These are phyloP conservation scores for Tricholoma furcatifolium DNA, from an alignment of 768 basidiomycete species.

Conservation along the genomic window DNA sequence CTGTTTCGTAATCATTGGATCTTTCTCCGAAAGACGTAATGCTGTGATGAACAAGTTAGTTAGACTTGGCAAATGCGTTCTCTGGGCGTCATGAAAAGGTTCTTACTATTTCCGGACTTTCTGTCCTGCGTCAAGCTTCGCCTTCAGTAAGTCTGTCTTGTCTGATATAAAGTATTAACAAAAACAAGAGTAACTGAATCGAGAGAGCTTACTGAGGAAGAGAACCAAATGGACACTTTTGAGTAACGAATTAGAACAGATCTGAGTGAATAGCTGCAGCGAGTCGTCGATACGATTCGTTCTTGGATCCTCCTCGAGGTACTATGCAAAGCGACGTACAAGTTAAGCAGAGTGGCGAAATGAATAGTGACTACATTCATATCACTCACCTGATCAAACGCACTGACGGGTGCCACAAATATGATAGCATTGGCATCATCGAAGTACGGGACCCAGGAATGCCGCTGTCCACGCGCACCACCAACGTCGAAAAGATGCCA, in stretches of 20 bases:
- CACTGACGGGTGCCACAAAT: slow-evolving; percentile 76
- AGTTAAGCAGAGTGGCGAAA: not conserved
- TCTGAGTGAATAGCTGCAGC: slow-evolving; percentile 82
- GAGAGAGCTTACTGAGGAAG: slow-evolving; percentile 50
- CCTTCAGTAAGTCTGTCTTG: slow-evolving; percentile 74
- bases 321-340: slow-evolving; percentile 39
- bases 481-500: slow-evolving; percentile 77
- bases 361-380: not conserved
- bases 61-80: not conserved
- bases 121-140: slow-evolving; percentile 70
- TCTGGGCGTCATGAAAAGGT: not conserved
- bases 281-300: slow-evolving; percentile 88
- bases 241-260: slow-evolving; percentile 77
- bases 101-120: slow-evolving; percentile 79
- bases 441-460: slow-evolving; percentile 78
- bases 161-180: slow-evolving; percentile 37
- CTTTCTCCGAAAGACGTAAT: slow-evolving; percentile 82
- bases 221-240: slow-evolving; percentile 65
- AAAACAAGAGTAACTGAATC: not conserved
- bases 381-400: slow-evolving; percentile 65
- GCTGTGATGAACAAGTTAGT: slow-evolving; percentile 31
- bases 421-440: slow-evolving; percentile 80
- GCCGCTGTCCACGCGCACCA: slow-evolving; percentile 69
- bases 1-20: slow-evolving; percentile 77
- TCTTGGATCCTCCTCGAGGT: slow-evolving; percentile 82